These are phyloP conservation scores for Colletotrichum karsti DNA, from an alignment of 2,329 filamentous ascomycete species.

Conservation along the genomic window DNA sequence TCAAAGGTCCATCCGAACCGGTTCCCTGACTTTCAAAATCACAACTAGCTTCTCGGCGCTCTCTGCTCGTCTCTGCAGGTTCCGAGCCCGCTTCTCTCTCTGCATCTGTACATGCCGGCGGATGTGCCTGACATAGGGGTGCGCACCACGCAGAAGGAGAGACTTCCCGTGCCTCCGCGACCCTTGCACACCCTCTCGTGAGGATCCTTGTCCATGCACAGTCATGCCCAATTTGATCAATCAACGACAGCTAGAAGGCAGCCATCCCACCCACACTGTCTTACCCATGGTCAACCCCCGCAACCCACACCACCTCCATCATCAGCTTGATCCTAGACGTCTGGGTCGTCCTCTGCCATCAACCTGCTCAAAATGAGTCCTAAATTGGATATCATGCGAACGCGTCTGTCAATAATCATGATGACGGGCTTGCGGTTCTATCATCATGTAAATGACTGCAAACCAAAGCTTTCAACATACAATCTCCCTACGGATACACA, in stretches of 20 bases:
- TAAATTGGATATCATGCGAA: neutral
- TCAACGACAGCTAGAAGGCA: neutral
- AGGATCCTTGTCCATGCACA: neutral
- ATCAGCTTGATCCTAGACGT: neutral
- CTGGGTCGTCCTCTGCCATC: neutral
- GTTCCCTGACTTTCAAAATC: neutral
- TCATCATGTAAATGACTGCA: too few species aligned
- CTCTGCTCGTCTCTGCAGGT: constrained; percentile 17
- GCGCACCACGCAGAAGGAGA: constrained; percentile 12
- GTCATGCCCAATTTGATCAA: constrained; percentile 6
- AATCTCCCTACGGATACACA: too few species aligned
- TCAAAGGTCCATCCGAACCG: neutral
- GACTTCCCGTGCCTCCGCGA: constrained; percentile 23
- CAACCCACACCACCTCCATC: constrained; percentile 10
- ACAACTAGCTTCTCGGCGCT: constrained; percentile 1
- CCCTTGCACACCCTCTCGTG: constrained; percentile 7
- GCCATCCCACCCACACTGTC: constrained; percentile 10
- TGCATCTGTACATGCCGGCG: constrained; percentile 2
- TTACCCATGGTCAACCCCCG: constrained; percentile 5
- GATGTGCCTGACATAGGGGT: constrained; percentile 23
- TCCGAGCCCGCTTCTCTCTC: neutral
- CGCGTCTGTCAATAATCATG: neutral
- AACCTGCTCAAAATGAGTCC: neutral
- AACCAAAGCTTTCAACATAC: too few species aligned
- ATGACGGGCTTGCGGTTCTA: neutral